A percentile compares a stretch with the other conserved stretches of the same genome.
Evolutionary conservation across 257 asterid genomes (phyloP).

Genomic region (Cruciata laevipes): DNA sequence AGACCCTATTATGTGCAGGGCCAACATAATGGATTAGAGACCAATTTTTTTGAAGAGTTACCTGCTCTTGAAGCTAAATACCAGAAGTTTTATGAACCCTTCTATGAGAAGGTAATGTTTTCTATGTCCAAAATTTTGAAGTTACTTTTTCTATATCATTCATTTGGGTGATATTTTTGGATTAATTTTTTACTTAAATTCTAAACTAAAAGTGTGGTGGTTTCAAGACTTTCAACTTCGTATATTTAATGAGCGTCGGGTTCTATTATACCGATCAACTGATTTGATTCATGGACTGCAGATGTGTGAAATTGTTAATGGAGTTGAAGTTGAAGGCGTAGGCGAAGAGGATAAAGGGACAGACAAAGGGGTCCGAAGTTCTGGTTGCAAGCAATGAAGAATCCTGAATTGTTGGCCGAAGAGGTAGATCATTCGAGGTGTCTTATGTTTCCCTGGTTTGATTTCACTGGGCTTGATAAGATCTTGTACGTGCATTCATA

Average conservation of each 20-base stretch:
- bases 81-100: constrained; percentile 63
- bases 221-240: background rate
- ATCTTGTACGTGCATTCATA: no score
- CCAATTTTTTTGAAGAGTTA: constrained; percentile 64
- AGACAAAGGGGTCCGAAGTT: constrained; percentile 77
- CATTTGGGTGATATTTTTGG: no score
- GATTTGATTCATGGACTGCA: constrained; percentile 24
- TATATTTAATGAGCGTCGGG: background rate
- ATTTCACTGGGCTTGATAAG: no score
- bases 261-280: background rate
- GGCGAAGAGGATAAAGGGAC: constrained; percentile 33
- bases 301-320: constrained; percentile 74
- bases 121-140: background rate
- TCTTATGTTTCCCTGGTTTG: background rate
- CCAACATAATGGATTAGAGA: constrained; percentile 69
- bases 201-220: background rate
- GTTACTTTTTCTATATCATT: background rate
- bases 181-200: background rate
- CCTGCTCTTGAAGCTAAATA: constrained; percentile 77
- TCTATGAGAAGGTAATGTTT: constrained; percentile 43
- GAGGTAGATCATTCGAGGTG: constrained; percentile 37
- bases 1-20: constrained; percentile 32
- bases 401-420: constrained; percentile 52
- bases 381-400: constrained; percentile 67
- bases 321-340: constrained; percentile 65